Conservation (phyloP, 2,329 filamentous ascomycete genomes). For the Epichloe amarillans region DNA sequence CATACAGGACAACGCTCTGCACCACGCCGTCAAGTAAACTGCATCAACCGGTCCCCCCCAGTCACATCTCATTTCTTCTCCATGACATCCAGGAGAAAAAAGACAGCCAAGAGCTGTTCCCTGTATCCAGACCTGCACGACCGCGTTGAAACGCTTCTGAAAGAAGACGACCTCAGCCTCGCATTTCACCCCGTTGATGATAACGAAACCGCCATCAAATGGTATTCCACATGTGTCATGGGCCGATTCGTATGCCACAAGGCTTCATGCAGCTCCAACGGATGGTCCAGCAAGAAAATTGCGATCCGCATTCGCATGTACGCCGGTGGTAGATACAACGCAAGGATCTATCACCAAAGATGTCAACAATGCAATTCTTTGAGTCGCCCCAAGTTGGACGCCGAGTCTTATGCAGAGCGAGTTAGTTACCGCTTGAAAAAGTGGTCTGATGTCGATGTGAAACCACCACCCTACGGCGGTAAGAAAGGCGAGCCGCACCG, state of each 20-base stretch:
- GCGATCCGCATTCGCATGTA: constrained; percentile 22
- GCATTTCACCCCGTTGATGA: constrained; percentile 13
- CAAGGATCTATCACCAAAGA: constrained; percentile 22
- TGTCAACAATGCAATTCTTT: constrained; percentile 19
- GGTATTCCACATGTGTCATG: constrained; percentile 18
- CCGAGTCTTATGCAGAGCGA: constrained; percentile 21
- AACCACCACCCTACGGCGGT: background rate
- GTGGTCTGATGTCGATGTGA: constrained; percentile 18
- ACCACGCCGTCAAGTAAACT: too few species aligned
- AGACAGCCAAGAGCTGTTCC: constrained; percentile 7
- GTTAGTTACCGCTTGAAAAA: constrained; percentile 23
- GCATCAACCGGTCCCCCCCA: too few species aligned
- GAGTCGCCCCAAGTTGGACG: constrained; percentile 15
- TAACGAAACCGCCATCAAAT: constrained; percentile 5
- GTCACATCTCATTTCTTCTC: background rate
- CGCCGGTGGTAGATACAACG: constrained; percentile 18
- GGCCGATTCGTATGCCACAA: constrained; percentile 21
- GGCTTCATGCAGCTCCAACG: constrained; percentile 7
- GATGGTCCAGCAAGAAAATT: constrained; percentile 22
- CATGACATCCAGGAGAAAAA: background rate
- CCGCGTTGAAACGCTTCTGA: constrained; percentile 7
- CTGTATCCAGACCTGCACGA: constrained; percentile 11
- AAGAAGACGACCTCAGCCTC: constrained; percentile 8
- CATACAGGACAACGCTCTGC: too few species aligned
- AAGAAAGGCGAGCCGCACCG: constrained; percentile 12